A percentile compares a stretch with the other conserved stretches of the same genome.
Conservation (phyloP, 352 stramenopile genomes). For the Pythium rishiriense region DNA sequence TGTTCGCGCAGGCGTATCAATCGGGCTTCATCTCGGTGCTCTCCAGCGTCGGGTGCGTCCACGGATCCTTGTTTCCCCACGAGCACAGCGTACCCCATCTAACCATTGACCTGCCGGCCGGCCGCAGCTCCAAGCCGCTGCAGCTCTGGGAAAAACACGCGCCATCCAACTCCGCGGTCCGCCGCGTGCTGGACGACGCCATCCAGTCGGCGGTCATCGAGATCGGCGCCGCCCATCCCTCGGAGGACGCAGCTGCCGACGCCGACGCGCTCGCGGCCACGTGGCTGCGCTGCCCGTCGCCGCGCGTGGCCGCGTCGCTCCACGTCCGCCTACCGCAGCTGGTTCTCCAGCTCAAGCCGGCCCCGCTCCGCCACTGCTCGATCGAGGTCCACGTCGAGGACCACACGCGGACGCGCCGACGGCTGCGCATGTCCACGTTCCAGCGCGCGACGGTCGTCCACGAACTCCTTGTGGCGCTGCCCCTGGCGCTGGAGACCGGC, state of each 20-base stretch:
- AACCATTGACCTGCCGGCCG: neutral
- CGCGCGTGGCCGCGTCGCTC: constrained; percentile 27
- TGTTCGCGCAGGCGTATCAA: constrained; percentile 56
- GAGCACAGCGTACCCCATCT: neutral
- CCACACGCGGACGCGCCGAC: constrained; percentile 31
- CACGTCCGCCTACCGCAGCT: constrained; percentile 53
- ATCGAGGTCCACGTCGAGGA: constrained; percentile 51
- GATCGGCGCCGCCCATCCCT: constrained; percentile 32
- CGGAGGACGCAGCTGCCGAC: neutral
- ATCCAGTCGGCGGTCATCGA: constrained; percentile 63
- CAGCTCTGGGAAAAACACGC: constrained; percentile 64
- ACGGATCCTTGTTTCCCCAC: neutral
- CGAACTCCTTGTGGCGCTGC: constrained; percentile 37
- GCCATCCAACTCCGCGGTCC: constrained; percentile 28
- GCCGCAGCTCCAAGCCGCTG: constrained; percentile 44
- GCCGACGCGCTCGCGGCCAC: constrained; percentile 32
- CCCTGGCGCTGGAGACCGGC: constrained; percentile 41
- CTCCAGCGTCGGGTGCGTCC: constrained; percentile 61
- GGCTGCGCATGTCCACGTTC: constrained; percentile 52
- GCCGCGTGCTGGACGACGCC: constrained; percentile 54
- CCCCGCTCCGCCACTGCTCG: constrained; percentile 36
- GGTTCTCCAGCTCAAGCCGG: constrained; percentile 47
- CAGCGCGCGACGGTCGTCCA: constrained; percentile 46
- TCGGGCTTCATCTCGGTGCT: constrained; percentile 57
- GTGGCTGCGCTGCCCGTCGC: constrained; percentile 49